phyloP scores from a whole-genome alignment of 2,329 filamentous ascomycete species.

The Cladosporium oxysporum region DNA sequence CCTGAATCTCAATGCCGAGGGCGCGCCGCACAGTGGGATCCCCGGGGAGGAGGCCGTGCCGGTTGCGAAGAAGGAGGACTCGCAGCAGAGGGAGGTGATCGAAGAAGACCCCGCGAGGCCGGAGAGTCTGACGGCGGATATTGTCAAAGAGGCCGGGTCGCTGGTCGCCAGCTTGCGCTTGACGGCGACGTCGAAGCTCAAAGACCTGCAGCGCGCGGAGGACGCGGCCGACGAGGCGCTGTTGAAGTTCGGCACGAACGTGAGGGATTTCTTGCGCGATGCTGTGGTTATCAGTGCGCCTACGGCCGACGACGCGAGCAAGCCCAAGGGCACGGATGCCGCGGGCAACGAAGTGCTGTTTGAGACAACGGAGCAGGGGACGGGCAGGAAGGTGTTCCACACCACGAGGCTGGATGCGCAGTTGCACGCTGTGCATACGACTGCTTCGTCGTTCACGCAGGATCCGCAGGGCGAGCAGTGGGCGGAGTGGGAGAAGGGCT shows the following conservation, averaged over 20 bases:
- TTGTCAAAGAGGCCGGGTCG: conserved; percentile 58
- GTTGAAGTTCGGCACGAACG: conserved; percentile 84
- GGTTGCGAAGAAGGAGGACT: conserved; percentile 9
- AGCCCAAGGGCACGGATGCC: conserved; percentile 37
- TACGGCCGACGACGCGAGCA: conserved; percentile 45
- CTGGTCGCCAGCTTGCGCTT: conserved; percentile 70
- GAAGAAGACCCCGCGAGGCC: conserved; percentile 34
- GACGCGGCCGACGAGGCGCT: conserved; percentile 96
- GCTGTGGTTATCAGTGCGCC: conserved; percentile 86
- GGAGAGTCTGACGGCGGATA: conserved; percentile 51
- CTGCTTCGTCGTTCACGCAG: conserved; percentile 75
- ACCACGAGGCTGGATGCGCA: conserved; percentile 93
- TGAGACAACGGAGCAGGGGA: conserved; percentile 84
- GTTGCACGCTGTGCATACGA: conserved; percentile 90
- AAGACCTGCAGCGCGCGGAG: conserved; percentile 87
- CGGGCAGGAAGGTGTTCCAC: conserved; percentile 90
- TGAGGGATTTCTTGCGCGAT: conserved; percentile 85
- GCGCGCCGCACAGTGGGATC: conserved; percentile 4
- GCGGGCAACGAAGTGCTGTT: conserved; percentile 68
- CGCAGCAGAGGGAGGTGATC: conserved; percentile 23
- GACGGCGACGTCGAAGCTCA: conserved; percentile 58
- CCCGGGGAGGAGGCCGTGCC: conserved; percentile 33
- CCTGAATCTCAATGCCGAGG: conserved; percentile 29
- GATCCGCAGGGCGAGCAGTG: conserved; percentile 76
- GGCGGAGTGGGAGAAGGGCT: conserved; percentile 69